These are phyloP conservation scores for Halenospora varia DNA, from an alignment of 495 filamentous ascomycete genomes.

Conservation along the genomic window DNA sequence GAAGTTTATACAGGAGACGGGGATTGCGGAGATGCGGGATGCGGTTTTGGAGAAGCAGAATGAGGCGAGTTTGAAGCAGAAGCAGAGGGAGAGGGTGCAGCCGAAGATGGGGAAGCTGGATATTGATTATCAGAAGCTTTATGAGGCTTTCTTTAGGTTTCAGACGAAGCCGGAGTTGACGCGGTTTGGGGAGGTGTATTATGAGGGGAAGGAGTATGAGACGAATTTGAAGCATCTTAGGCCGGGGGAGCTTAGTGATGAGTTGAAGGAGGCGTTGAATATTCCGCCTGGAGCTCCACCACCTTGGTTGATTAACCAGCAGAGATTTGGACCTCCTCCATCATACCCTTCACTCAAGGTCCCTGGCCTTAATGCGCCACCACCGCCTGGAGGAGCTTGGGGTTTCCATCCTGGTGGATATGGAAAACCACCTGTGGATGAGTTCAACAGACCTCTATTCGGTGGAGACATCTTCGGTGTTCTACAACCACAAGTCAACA, in stretches of 20 bases:
- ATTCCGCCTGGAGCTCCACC: conserved; percentile 93
- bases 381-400: conserved; percentile 90
- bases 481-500: conserved; percentile 50
- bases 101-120: conserved; percentile 97
- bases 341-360: conserved; percentile 92
- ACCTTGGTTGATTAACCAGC: conserved; percentile 96
- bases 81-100: conserved; percentile 89
- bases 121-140: conserved; percentile 96
- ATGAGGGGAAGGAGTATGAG: conserved; percentile 97
- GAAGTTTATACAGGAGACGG: conserved; percentile 96
- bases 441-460: conserved; percentile 83
- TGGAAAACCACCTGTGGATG: conserved; percentile 92
- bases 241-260: conserved; percentile 85
- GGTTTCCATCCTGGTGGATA: conserved; percentile 94
- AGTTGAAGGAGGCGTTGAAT: conserved; percentile 86
- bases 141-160: conserved; percentile 96
- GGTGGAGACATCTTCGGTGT: conserved; percentile 94
- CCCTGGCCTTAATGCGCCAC: conserved; percentile 90
- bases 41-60: conserved; percentile 94
- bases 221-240: conserved; percentile 87
- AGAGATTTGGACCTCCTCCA: conserved; percentile 87
- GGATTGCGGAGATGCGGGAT: conserved; percentile 96
- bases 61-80: conserved; percentile 84
- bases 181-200: conserved; percentile 95
- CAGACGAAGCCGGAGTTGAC: conserved; percentile 95